Evolutionary conservation across 345 rosid species (phyloP).

Genomic region (Salix dunnii): DNA sequence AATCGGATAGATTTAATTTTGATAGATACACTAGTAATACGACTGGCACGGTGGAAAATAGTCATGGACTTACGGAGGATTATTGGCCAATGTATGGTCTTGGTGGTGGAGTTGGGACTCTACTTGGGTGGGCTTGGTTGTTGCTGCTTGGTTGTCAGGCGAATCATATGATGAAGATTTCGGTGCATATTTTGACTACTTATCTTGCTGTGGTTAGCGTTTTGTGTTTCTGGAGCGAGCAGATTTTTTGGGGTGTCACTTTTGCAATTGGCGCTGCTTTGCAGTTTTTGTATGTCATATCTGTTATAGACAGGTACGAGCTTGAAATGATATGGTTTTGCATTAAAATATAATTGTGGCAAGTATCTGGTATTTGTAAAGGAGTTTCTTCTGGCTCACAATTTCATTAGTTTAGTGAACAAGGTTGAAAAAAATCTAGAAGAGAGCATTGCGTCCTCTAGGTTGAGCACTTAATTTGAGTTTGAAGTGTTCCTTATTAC

Average conservation of each 20-base stretch:
- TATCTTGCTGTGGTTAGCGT: slow-evolving; percentile 91
- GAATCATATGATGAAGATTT: slow-evolving; percentile 78
- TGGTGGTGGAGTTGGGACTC: slow-evolving; percentile 70
- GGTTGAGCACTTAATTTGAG: background rate
- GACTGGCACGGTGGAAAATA: slow-evolving; percentile 27
- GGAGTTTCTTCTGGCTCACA: background rate
- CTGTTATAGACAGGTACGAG: slow-evolving; percentile 89
- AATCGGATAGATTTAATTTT: slow-evolving; percentile 69
- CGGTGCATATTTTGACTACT: slow-evolving; percentile 85
- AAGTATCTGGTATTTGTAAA: background rate
- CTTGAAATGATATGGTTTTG: background rate
- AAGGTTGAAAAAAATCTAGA: background rate
- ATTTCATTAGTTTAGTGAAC: background rate
- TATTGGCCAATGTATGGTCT: slow-evolving; percentile 90
- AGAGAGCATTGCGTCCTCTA: background rate
- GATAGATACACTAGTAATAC: slow-evolving; percentile 47
- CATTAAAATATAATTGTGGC: background rate
- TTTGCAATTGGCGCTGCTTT: slow-evolving; percentile 74
- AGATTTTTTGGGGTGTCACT: slow-evolving; percentile 71
- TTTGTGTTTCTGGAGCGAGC: slow-evolving; percentile 75
- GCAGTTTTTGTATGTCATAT: slow-evolving; percentile 91
- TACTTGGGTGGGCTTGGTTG: slow-evolving; percentile 77
- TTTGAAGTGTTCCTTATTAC: background rate
- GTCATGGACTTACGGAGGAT: slow-evolving; percentile 61
- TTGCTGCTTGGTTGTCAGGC: slow-evolving; percentile 72